Evolutionary conservation across 1,284 basidiomycete genomes (phyloP).

Genomic region (Leccinum laetum): DNA sequence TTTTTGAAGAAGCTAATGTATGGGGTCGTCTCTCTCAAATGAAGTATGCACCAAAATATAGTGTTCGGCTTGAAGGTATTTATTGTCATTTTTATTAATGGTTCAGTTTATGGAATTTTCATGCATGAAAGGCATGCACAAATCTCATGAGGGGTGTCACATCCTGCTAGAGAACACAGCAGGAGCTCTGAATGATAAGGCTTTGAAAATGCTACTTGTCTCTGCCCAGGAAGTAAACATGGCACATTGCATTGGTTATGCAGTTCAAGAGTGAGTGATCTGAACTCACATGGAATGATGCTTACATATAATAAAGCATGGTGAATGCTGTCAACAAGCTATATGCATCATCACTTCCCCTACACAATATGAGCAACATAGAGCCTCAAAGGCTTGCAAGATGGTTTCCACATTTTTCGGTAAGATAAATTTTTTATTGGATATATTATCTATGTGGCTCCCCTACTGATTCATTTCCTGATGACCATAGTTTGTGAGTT

Average conservation of each 20-base stretch:
- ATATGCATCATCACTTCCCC: background rate
- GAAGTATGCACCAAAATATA: background rate
- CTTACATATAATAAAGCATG: background rate
- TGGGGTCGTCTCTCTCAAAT: background rate
- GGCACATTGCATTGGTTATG: background rate
- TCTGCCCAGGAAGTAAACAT: background rate
- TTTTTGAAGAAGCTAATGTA: background rate
- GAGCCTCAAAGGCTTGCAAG: background rate
- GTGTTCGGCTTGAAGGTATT: background rate
- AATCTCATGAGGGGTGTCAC: background rate
- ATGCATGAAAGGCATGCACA: too few species aligned
- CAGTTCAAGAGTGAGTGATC: background rate
- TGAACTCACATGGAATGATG: background rate
- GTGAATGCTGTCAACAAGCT: background rate
- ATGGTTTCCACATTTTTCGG: background rate
- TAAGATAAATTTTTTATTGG: background rate
- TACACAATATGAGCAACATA: background rate
- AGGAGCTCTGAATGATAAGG: background rate
- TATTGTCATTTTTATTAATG: background rate
- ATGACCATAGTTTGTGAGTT: background rate
- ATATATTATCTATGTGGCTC: background rate
- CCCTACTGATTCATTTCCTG: background rate
- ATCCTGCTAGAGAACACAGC: background rate
- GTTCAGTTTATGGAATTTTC: too few species aligned
- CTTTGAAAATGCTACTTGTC: background rate